Base-by-base conservation (phyloP, 140 eudicot genomes). In the Stevia rebaudiana region DNA sequence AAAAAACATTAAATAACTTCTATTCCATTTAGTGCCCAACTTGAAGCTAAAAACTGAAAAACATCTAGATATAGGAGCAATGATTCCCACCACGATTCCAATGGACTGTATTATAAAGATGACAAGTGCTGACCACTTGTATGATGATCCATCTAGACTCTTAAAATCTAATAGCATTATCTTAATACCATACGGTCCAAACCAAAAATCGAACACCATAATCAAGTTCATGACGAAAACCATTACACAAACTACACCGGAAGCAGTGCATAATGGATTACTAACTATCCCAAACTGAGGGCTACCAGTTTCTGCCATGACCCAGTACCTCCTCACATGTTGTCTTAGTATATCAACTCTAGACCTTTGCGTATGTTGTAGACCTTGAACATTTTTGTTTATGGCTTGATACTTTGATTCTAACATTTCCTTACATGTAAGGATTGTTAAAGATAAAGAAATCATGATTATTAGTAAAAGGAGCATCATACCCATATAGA, bases 231-330 rank as follows among this genome's bases (percentile, higher is more conserved):
- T 22, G 57, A 51, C 16, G 11, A 51, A 8, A 51, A 51, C n/a
- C n/a, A n/a, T n/a, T n/a, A 22, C 22, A 33, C 67, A 55, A 21
- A 73, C 63, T 37, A 37, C 7, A 3, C 57, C 40, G 5, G 68
- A 52, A 48, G 69, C 74, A 24, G 33, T 30, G 5, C 56, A 74
- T 44, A 68, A 31, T 1, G 69, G 37, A 58, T 35, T 46, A 59
- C 46, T 58, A 47, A 56, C 68, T 47, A 74, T 44, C 23, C 66
- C 74, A 66, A 73, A 73, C 0, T 73, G 67, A 1, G 72, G 72
- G 49, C 22, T 73, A 1, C 61, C 39, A 3, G 68, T 73, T 73
- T 60, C 73, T 1, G 61, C 67, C 78, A 74, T 66, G 16, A 74
- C 22, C 61, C 63, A 74, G 11, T 74, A 58, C 48, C 35, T 48